These are phyloP conservation scores for Knoxdaviesia capensis DNA, from an alignment of 2,329 filamentous ascomycete species.

Conservation along the genomic window DNA sequence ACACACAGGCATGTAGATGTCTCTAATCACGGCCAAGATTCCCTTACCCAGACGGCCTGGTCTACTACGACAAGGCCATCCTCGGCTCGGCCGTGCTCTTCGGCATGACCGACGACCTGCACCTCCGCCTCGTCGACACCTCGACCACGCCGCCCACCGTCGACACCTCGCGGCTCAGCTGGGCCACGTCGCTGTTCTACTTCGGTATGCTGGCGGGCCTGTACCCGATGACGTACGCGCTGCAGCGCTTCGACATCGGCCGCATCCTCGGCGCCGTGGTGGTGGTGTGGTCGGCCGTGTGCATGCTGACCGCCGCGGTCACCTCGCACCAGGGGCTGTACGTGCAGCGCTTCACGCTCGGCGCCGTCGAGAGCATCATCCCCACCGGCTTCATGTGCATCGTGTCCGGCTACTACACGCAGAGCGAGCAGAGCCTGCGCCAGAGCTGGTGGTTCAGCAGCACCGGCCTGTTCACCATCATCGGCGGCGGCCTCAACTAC, in stretches of 20 bases:
- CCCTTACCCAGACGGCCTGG: conserved; percentile 15
- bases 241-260: conserved; percentile 49
- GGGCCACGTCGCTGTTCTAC: conserved; percentile 65
- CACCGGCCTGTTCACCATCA: conserved; percentile 38
- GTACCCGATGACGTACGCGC: conserved; percentile 51
- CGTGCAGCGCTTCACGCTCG: conserved; percentile 44
- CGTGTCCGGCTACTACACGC: conserved; percentile 41
- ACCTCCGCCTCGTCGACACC: conserved; percentile 29
- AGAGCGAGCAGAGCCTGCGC: conserved; percentile 40
- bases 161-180: conserved; percentile 48
- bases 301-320: conserved; percentile 49
- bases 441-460: conserved; percentile 49
- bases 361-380: conserved; percentile 42
- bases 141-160: conserved; percentile 28
- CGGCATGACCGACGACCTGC: conserved; percentile 52
- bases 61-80: conserved; percentile 40
- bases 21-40: not conserved
- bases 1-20: too few relatives aligned
- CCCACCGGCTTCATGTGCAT: conserved; percentile 48
- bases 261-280: conserved; percentile 42
- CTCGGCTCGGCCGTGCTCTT: conserved; percentile 54
- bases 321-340: conserved; percentile 42
- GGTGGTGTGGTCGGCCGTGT: conserved; percentile 44
- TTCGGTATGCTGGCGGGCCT: conserved; percentile 59
- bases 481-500: conserved; percentile 45